A percentile compares a stretch with the other conserved stretches of the same genome.
These are phyloP conservation scores for Thalassiosira hispida DNA, from an alignment of 352 stramenopile species.

Conservation along the genomic window DNA sequence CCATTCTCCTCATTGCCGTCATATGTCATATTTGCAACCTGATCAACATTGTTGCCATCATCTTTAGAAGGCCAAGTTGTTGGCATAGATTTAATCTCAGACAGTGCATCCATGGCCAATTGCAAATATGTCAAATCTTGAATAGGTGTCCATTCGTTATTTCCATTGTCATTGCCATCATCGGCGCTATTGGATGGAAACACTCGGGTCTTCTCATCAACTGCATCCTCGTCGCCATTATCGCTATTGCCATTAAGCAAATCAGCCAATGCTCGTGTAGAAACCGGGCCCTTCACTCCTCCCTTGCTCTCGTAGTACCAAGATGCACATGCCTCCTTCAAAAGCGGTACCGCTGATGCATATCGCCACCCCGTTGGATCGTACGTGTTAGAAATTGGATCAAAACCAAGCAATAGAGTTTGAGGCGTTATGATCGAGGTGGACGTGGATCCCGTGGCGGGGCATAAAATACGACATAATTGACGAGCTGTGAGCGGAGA, in stretches of 20 bases:
- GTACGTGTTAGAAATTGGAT: slow-evolving; percentile 24
- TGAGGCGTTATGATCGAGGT: slow-evolving; percentile 16
- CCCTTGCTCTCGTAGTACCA: slow-evolving; percentile 60
- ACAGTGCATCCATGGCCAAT: slow-evolving; percentile 60
- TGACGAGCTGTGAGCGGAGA: slow-evolving; percentile 55
- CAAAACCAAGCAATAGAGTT: slow-evolving; percentile 31
- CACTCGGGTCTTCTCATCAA: slow-evolving; percentile 19
- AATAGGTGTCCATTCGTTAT: slow-evolving; percentile 58
- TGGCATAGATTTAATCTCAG: slow-evolving; percentile 31
- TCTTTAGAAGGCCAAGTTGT: slow-evolving; percentile 16
- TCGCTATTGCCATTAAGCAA: slow-evolving; percentile 4
- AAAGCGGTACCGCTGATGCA: slow-evolving; percentile 43
- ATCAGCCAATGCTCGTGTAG: slow-evolving; percentile 48
- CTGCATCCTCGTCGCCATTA: background rate
- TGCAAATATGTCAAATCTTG: slow-evolving; percentile 48
- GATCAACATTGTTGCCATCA: slow-evolving; percentile 13
- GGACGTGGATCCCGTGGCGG: background rate
- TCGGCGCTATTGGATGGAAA: slow-evolving; percentile 3
- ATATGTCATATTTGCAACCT: slow-evolving; percentile 20
- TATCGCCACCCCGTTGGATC: slow-evolving; percentile 48
- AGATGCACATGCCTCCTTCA: slow-evolving; percentile 58
- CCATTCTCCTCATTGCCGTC: slow-evolving; percentile 46
- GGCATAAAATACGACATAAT: slow-evolving; percentile 61
- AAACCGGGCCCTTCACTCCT: slow-evolving; percentile 53
- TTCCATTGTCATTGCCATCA: background rate